Evolutionary conservation across 805 yeast species (phyloP).

Genomic region (Lachancea thermotolerans): DNA sequence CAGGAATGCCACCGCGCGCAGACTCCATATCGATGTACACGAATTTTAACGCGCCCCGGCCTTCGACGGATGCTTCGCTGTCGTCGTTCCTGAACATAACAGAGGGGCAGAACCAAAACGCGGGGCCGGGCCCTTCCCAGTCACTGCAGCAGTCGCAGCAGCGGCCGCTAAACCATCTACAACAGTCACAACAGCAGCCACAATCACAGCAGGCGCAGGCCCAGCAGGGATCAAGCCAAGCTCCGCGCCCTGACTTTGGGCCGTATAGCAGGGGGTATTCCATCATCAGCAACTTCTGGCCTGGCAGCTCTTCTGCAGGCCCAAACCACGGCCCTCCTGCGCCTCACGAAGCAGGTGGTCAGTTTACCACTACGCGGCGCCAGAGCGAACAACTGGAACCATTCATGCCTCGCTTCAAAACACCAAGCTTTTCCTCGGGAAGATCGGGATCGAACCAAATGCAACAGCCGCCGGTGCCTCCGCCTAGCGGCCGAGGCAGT

Average conservation of each 20-base stretch:
- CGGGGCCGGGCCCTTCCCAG: background rate
- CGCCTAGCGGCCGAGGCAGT: constrained; percentile 1
- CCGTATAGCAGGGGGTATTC: constrained; percentile 29
- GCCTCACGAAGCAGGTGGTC: constrained; percentile 10
- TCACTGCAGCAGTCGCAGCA: constrained; percentile 6
- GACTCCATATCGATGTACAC: constrained; percentile 19
- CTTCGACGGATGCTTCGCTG: constrained; percentile 22
- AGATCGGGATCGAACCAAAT: constrained; percentile 6
- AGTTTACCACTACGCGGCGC: constrained; percentile 29
- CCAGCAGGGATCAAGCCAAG: background rate
- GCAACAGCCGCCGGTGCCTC: constrained; percentile 5
- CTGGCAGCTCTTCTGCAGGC: constrained; percentile 2
- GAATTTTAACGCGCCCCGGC: constrained; percentile 16
- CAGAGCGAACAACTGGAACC: constrained; percentile 48
- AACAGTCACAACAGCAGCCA: constrained; percentile 1
- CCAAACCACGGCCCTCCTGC: background rate
- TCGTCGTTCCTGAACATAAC: constrained; percentile 22
- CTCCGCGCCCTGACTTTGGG: constrained; percentile 12
- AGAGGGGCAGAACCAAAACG: constrained; percentile 11
- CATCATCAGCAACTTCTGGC: constrained; percentile 27
- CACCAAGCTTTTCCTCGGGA: constrained; percentile 16
- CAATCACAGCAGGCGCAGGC: constrained; percentile 1
- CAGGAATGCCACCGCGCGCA: constrained; percentile 9
- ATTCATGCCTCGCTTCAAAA: constrained; percentile 35
- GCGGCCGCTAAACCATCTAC: background rate